phyloP scores from a whole-genome alignment of 2,329 filamentous ascomycete genomes.

The Epichloe gansuensis region DNA sequence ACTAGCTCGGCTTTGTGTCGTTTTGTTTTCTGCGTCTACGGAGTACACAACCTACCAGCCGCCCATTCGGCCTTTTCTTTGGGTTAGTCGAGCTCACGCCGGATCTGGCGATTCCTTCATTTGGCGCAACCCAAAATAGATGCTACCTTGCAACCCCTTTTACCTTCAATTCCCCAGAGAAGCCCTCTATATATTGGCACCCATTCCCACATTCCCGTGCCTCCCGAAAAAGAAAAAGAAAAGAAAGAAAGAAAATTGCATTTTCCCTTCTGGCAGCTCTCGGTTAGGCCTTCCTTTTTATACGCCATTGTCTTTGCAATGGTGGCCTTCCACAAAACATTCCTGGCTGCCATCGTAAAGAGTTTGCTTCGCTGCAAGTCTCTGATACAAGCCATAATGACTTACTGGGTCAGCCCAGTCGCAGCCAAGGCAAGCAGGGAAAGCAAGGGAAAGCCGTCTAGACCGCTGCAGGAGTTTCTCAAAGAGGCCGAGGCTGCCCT shows the following conservation, averaged over 20 bases:
- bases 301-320: constrained; percentile 45
- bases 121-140: not conserved
- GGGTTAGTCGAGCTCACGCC: not conserved
- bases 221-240: too few species aligned
- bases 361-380: constrained; percentile 48
- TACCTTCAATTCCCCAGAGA: not conserved
- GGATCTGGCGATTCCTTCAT: not conserved
- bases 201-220: not conserved
- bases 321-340: constrained; percentile 41
- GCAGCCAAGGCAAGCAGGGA: constrained; percentile 19
- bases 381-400: constrained; percentile 43
- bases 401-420: constrained; percentile 38
- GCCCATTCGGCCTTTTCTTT: not conserved
- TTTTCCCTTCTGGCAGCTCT: constrained; percentile 1
- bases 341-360: constrained; percentile 43
- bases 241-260: not conserved
- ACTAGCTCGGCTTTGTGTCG: not conserved
- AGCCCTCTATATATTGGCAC: not conserved
- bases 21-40: not conserved
- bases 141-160: not conserved
- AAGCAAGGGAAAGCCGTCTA: constrained; percentile 12
- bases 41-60: not conserved
- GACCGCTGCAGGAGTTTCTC: constrained; percentile 39
- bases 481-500: constrained; percentile 42
- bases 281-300: constrained; percentile 20